phyloP scores from a whole-genome alignment of 371 early-diverging fungal species.

The Lichtheimia corymbifera region DNA sequence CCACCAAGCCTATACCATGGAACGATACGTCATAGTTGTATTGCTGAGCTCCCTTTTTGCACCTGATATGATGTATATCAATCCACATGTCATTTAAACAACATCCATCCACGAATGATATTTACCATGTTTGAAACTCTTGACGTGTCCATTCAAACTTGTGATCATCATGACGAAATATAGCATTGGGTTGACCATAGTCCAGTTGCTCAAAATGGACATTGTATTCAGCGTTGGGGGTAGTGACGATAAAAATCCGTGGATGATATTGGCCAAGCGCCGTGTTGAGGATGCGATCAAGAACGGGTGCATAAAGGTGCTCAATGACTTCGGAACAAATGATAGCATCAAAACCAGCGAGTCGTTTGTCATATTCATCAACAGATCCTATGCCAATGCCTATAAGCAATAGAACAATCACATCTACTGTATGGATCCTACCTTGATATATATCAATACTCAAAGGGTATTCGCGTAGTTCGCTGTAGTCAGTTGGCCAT shows the following conservation, averaged over 20 bases:
- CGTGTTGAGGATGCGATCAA: conserved; percentile 56
- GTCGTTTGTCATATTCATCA: conserved; percentile 39
- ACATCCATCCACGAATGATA: neutral
- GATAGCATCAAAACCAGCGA: conserved; percentile 57
- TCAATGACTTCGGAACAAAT: conserved; percentile 80
- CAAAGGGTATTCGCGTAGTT: conserved; percentile 50
- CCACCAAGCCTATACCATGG: conserved; percentile 70
- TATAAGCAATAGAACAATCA: too few species aligned
- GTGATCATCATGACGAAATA: conserved; percentile 84
- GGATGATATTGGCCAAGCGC: conserved; percentile 74
- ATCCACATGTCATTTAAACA: neutral
- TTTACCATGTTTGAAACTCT: conserved; percentile 80
- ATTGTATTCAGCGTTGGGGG: conserved; percentile 92
- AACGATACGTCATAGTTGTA: conserved; percentile 69
- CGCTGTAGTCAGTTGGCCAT: conserved; percentile 45
- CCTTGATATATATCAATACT: conserved; percentile 60
- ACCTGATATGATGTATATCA: conserved; percentile 29
- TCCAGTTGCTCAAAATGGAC: conserved; percentile 73
- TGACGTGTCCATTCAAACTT: conserved; percentile 91
- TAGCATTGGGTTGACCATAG: conserved; percentile 69
- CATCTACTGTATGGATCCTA: neutral
- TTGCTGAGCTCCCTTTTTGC: conserved; percentile 48
- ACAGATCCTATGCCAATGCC: conserved; percentile 43
- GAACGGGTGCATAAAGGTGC: conserved; percentile 63
- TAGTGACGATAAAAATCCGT: conserved; percentile 64